Evolutionary conservation across 257 asterid species (phyloP).

Genomic region (Lycium ferocissimum): DNA sequence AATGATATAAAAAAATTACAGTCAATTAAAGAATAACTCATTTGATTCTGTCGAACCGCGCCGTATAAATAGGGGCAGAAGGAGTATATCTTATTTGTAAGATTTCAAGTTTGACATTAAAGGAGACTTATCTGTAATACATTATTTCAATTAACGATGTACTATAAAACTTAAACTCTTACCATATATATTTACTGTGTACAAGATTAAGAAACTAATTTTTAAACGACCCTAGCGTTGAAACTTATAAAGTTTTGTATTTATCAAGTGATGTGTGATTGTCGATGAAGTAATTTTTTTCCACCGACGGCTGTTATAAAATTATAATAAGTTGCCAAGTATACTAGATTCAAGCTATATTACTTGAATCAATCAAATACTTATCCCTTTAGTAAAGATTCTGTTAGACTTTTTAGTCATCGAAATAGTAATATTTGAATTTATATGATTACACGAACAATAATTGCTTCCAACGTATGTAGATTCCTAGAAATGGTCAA

Average conservation of each 20-base stretch:
- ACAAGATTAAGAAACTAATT: too few relatives aligned
- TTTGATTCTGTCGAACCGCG: too few relatives aligned
- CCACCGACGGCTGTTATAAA: neutral
- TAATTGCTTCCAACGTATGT: neutral
- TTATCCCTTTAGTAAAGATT: neutral
- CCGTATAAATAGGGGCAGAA: too few relatives aligned
- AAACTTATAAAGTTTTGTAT: neutral
- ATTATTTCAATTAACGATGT: too few relatives aligned
- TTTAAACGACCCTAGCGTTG: neutral
- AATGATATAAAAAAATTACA: too few relatives aligned
- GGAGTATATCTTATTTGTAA: too few relatives aligned
- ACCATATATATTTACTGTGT: too few relatives aligned
- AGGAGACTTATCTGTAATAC: too few relatives aligned
- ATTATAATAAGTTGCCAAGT: neutral
- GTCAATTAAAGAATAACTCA: too few relatives aligned
- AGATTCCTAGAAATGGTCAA: neutral
- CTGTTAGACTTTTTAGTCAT: neutral
- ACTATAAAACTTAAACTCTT: too few relatives aligned
- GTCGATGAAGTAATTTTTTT: neutral
- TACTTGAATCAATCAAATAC: conserved; percentile 11
- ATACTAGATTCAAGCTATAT: neutral
- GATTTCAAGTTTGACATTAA: too few relatives aligned
- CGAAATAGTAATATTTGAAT: neutral
- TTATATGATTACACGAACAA: neutral
- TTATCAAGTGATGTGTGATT: neutral